These are phyloP conservation scores for Pyropia haitanensis DNA, from an alignment of 23 red algal species.

Conservation along the genomic window DNA sequence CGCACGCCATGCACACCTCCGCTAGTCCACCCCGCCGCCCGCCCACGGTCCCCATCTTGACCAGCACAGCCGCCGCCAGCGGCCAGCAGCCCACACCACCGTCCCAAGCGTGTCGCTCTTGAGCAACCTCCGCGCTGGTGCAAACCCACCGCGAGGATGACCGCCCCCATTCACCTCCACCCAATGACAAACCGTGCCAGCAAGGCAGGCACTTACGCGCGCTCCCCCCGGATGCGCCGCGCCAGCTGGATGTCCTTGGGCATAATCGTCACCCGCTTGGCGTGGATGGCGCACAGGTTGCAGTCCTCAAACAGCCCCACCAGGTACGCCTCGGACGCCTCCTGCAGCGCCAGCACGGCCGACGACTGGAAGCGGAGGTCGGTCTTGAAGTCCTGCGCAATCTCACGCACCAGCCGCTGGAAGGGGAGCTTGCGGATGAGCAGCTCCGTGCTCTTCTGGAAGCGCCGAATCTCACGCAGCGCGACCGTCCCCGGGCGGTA, in stretches of 20 bases:
- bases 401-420: constrained; percentile 92
- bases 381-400: constrained; percentile 96
- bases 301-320: constrained; percentile 94
- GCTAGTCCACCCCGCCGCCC: no score
- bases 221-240: constrained; percentile 84
- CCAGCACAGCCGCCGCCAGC: no score
- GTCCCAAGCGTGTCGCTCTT: no score
- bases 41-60: no score
- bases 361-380: constrained; percentile 95
- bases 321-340: constrained; percentile 91
- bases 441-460: constrained; percentile 93
- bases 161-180: no score
- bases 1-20: no score
- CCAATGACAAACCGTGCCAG: no score
- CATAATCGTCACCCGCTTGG: constrained; percentile 97
- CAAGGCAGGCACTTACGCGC: constrained; percentile 25
- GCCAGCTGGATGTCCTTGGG: constrained; percentile 95
- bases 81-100: no score
- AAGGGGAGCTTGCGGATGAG: constrained; percentile 98
- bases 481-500: constrained; percentile 94
- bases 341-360: constrained; percentile 89
- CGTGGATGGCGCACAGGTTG: constrained; percentile 94
- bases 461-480: constrained; percentile 91
- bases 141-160: no score
- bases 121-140: no score